Evolutionary conservation across 495 filamentous ascomycete species (phyloP), one percentile per base, ranked within the genome.

Genomic region (Penicillium coffeae): DNA sequence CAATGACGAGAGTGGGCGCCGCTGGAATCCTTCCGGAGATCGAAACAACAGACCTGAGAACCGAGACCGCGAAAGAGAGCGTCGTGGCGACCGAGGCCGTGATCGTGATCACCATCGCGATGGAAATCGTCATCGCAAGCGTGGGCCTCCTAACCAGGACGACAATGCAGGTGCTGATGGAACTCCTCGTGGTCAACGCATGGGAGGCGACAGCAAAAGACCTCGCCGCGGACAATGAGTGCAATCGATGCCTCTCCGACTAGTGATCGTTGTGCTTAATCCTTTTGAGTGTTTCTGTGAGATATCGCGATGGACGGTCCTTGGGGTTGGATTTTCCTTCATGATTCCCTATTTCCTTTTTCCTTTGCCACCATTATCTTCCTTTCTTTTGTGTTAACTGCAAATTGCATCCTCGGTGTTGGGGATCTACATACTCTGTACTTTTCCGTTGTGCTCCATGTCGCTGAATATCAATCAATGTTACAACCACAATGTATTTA

Each of bases 201-300:
- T 65, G 50, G 68, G 69, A 18, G 62, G 57, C 48, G 73, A 76
- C 3, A 76, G 56, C 49, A 76, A 76, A 48, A 68, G 73, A 22
- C 66, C 69, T 40, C 68, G 73, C 39, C 69, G 73, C 32, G 73
- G 73, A 42, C 58, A 54, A 27, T 74, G 54, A 70, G 37, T 38
- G 27, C 9, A 14, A 38, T 12, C 19, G 8, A 21, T n/a, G 34
- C 4, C 8, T 5, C 10, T 35, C 15, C 15, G 41, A 5, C 22
- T 19, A 9, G 41, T 33, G 41, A 32, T 43, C 20, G 9, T 50
- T 22, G 20, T 47, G 13, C 42, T 36, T 38, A n/a, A 30, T 37
- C 47, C 30, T 13, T 47, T 13, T 20, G 44, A 34, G 10, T 38
- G n/a, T n/a, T n/a, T n/a, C n/a, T n/a, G n/a, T n/a, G n/a, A n/a